These are phyloP conservation scores for Xylariaceae sp. DNA, from an alignment of 2,329 filamentous ascomycete genomes.

Conservation along the genomic window DNA sequence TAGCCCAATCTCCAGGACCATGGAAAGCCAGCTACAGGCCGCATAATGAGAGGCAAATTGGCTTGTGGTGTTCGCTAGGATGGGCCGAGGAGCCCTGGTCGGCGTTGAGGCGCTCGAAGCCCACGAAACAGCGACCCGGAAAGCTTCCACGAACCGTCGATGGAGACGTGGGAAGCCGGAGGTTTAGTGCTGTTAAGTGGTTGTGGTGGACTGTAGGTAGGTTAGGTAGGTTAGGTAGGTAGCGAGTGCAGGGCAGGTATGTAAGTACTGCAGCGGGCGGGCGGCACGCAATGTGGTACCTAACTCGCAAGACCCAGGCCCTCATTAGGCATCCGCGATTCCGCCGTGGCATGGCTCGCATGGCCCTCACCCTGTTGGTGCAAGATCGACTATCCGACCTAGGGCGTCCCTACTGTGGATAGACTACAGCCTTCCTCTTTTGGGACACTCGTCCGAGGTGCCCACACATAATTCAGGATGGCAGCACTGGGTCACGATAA, in stretches of 20 bases:
- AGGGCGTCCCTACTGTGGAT: too few relatives aligned
- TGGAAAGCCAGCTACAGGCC: constrained; percentile 16
- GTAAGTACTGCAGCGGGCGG: too few relatives aligned
- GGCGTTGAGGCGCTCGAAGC: neutral
- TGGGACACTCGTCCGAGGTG: constrained; percentile 14
- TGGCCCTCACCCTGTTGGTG: too few relatives aligned
- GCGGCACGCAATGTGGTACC: too few relatives aligned
- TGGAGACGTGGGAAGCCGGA: constrained; percentile 11
- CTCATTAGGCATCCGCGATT: too few relatives aligned
- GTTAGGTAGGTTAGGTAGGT: too few relatives aligned
- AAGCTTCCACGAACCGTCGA: constrained; percentile 18
- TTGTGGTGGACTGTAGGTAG: too few relatives aligned
- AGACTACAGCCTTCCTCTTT: constrained; percentile 22
- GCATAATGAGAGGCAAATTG: constrained; percentile 24
- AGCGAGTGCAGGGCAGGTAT: too few relatives aligned
- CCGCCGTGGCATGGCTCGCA: too few relatives aligned
- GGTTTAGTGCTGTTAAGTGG: too few relatives aligned
- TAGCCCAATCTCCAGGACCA: constrained; percentile 13
- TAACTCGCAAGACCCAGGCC: too few relatives aligned
- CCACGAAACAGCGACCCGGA: constrained; percentile 21
- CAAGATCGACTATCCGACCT: too few relatives aligned
- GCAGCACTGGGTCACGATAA: constrained; percentile 2
- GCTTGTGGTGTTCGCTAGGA: constrained; percentile 8
- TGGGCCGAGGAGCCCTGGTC: neutral
- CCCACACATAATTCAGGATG: constrained; percentile 5